Evolutionary conservation across 306 rosid genomes (phyloP).

Genomic region (Cucumis sativus): DNA sequence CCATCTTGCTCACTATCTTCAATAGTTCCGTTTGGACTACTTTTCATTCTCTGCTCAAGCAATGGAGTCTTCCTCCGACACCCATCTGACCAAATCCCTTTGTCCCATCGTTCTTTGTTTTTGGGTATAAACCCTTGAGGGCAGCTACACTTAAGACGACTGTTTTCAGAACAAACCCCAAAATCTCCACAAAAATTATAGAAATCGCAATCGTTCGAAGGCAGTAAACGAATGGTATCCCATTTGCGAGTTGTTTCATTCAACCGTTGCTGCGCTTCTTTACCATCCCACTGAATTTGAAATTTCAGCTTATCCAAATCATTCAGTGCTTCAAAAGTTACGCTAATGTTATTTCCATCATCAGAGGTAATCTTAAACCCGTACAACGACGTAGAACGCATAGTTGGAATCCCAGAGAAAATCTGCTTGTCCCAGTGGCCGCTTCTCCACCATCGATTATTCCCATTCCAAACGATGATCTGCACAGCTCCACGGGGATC

Average conservation of each 20-base stretch:
- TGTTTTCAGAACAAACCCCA: constrained; percentile 28
- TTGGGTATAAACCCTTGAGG: constrained; percentile 38
- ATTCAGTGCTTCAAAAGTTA: constrained; percentile 18
- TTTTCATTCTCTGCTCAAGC: constrained; percentile 24
- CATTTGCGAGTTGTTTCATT: constrained; percentile 22
- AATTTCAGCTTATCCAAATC: constrained; percentile 29
- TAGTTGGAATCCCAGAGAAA: constrained; percentile 36
- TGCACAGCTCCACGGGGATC: constrained; percentile 60
- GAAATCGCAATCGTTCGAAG: constrained; percentile 35
- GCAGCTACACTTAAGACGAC: constrained; percentile 32
- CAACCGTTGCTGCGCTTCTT: constrained; percentile 37
- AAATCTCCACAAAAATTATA: constrained; percentile 67
- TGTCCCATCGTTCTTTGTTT: constrained; percentile 21
- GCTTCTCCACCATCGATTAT: constrained; percentile 54
- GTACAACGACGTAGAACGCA: constrained; percentile 17
- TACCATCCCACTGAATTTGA: constrained; percentile 48
- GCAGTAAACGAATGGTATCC: constrained; percentile 26
- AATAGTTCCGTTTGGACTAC: constrained; percentile 6
- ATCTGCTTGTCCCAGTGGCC: constrained; percentile 60
- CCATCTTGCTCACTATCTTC: constrained; percentile 40
- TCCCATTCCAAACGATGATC: constrained; percentile 59
- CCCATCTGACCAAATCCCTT: constrained; percentile 39
- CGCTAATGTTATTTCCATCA: not conserved
- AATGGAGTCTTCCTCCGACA: constrained; percentile 40
- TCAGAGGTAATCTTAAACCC: constrained; percentile 35